Base-by-base conservation (phyloP, 2,329 filamentous ascomycete species). In the Monosporascus sp. region DNA sequence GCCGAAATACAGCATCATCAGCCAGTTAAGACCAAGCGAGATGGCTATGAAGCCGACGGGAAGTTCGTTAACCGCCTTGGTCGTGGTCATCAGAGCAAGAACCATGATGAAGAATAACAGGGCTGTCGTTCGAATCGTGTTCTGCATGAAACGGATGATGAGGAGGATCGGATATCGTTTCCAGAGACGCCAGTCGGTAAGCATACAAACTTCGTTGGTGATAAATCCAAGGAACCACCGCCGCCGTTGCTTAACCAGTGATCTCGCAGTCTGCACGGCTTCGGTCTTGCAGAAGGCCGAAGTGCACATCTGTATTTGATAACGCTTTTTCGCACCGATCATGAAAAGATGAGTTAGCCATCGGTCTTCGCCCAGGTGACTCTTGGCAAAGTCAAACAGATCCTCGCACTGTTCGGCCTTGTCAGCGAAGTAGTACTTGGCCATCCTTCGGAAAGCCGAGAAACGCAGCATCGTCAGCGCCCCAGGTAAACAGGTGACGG, bases 281-380 rank as follows among this genome's bases (percentile, higher is more conserved):
- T 97, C 93, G 0, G 94, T 97, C 74, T 97, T 97, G 81, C 94
- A 97, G 70, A 97, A 97, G 7, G 93, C 94, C 52, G 91, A 93
- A 1, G 92, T 96, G 71, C 94, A 97, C 86, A 97, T 93, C 72
- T 96, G 91, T 57, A 97, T 97, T 72, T 97, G 94, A 70, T 96
- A 95, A 41, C 89, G 82, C 69, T 95, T 85, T 74, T 91, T 90
- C 45, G 93, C 92, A 24, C 91, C 92, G 65, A 97, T 94, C 94
- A 99, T 99, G 78, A 99, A 97, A 54, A 99, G 80, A 75, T 99
- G 94, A 1, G 93, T 99, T 53, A 97, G 80, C 92, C 93, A 97
- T 58, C 93, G 82, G 72, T 99, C 94, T 71, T 97, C 94, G 40
- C 94, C 94, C 44, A 97, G 74, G 73, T 97, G 92, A 64, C 89